Conservation (phyloP, 2,329 filamentous ascomycete genomes). For the Fusarium secorum region DNA sequence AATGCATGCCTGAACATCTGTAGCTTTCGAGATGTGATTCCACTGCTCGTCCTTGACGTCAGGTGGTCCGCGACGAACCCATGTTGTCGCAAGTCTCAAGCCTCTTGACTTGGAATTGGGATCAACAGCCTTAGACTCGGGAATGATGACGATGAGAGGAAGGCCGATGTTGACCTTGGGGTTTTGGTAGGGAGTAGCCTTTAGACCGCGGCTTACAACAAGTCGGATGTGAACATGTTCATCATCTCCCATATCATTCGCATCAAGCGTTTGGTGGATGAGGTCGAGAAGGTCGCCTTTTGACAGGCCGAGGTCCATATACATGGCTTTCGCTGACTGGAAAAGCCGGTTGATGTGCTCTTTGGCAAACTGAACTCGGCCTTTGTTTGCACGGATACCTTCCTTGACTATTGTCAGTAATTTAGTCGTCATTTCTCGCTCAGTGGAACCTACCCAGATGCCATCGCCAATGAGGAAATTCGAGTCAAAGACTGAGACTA, state of each 20-base stretch:
- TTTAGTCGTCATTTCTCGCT: fast-evolving
- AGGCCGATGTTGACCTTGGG: not conserved
- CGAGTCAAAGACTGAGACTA: slow-evolving; percentile 3
- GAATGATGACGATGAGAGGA: slow-evolving; percentile 1
- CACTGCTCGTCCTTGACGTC: slow-evolving; percentile 9
- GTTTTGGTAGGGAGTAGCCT: not conserved
- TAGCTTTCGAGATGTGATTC: slow-evolving; percentile 8
- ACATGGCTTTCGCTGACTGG: slow-evolving; percentile 7
- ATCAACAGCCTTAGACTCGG: slow-evolving; percentile 1
- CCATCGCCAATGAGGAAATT: slow-evolving; percentile 11
- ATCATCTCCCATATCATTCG: not conserved
- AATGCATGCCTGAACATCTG: not conserved
- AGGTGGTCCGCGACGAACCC: not conserved
- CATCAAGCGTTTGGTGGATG: not conserved
- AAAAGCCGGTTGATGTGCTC: not conserved
- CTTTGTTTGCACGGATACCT: slow-evolving; percentile 11
- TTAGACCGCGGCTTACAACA: not conserved
- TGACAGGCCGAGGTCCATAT: not conserved
- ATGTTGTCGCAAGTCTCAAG: not conserved
- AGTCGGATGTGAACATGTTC: slow-evolving; percentile 11
- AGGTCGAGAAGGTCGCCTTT: not conserved
- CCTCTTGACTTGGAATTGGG: slow-evolving; percentile 4
- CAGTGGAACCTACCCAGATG: not conserved
- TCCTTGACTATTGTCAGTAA: not conserved
- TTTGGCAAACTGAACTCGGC: not conserved